Evolutionary conservation across 352 stramenopile species (phyloP), one percentile per base, ranked within the genome.

Genomic region (Hyaloperonospora brassicae): DNA sequence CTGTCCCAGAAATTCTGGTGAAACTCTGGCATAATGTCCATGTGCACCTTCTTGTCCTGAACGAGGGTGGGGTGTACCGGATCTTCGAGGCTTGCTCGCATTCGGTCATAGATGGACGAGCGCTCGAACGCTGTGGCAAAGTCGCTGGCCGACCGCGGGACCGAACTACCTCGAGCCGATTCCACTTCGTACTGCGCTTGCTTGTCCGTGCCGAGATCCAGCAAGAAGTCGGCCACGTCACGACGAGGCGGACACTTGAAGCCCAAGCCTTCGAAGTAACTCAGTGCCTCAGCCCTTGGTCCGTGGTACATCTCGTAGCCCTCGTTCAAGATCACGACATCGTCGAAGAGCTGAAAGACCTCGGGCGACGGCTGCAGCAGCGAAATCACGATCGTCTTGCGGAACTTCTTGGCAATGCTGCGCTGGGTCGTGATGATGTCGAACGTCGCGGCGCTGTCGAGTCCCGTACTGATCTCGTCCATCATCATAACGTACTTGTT

Each of bases 221-320:
- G 40, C 14, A 85, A 54, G 23, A 72, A 81, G 45, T 85, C 72
- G 3, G 74, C 74, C 5, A 77, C 45, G 30, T 81, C 70, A 21
- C 67, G 70, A 27, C 59, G 40, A 0, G 60, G 56, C n/a, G 62
- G 75, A 17, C 52, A 27, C 17, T 54, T 40, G 11, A 64, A 61
- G 10, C 57, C 57, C 1, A 64, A 41, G 24, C 6, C 31, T 38
- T 60, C 57, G 21, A 65, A 65, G 41, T 57, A 65, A 0, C 7
- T 22, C 17, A 50, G 13, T 0, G 25, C 50, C 14, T 57, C 25
- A 2, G 46, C 41, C 9, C 58, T 21, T 5, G 58, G 58, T 5
- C 47, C 52, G 22, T 54, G 17, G n/a, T 61, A 65, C 47, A 61
- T 50, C 24, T 53, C 22, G 2, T 11, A 22, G 1, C 52, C 52